Percentiles rank a stretch among this genome's conserved stretches.
Evolutionary conservation across 495 filamentous ascomycete genomes (phyloP).

Genomic region (Penicillium maclennaniae): DNA sequence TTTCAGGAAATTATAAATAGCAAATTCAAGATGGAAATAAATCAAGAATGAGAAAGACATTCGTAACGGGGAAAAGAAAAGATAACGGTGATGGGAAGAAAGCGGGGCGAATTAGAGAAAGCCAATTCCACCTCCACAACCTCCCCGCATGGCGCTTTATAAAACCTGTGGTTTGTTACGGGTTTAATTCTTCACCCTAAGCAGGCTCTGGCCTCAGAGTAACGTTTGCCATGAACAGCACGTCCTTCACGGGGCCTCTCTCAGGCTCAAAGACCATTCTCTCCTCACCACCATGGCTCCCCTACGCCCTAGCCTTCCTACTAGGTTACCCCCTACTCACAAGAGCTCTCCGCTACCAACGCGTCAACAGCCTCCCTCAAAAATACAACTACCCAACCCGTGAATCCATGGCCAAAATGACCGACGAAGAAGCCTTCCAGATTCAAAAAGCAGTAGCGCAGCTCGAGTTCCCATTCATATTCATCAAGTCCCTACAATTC

Average conservation of each 20-base stretch:
- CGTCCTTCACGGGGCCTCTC: background rate
- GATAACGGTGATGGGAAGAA: background rate
- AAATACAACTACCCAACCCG: conserved; percentile 52
- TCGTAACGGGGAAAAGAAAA: background rate
- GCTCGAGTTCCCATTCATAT: conserved; percentile 57
- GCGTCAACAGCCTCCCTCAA: conserved; percentile 40
- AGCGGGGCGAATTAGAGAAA: background rate
- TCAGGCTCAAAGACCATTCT: conserved; percentile 6
- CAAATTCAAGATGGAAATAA: background rate
- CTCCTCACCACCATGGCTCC: conserved; percentile 18
- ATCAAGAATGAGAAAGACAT: background rate
- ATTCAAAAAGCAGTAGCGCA: conserved; percentile 48
- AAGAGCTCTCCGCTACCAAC: conserved; percentile 46
- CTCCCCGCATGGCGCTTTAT: background rate
- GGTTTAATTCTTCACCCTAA: background rate
- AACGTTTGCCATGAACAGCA: conserved; percentile 13
- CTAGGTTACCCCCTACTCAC: conserved; percentile 30
- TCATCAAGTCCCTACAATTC: conserved; percentile 56
- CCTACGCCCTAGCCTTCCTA: conserved; percentile 22
- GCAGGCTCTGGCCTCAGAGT: too few species aligned
- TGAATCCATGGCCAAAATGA: conserved; percentile 57
- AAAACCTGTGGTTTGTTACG: background rate
- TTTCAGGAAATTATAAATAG: background rate
- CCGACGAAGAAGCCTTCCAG: conserved; percentile 54
- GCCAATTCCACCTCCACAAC: background rate